Evolutionary conservation across 2,329 filamentous ascomycete species (phyloP).

Genomic region (Tolypocladium amazonense): DNA sequence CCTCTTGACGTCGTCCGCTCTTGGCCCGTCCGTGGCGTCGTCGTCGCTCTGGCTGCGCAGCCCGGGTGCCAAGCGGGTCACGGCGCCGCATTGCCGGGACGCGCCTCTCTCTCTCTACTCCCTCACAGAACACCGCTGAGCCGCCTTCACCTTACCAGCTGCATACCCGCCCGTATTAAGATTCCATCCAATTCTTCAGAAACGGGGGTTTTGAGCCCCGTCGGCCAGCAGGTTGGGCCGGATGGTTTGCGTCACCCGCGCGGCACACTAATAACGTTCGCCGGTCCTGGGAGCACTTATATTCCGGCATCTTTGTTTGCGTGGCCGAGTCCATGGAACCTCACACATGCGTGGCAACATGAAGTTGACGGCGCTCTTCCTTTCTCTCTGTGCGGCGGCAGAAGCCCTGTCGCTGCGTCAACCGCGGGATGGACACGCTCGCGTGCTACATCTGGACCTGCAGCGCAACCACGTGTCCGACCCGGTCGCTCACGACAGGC

Average conservation of each 20-base stretch:
- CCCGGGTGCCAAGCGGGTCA: not conserved
- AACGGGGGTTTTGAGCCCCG: not conserved
- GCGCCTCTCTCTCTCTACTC: not conserved
- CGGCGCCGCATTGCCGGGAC: not conserved
- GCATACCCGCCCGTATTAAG: not conserved
- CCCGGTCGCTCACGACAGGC: constrained; percentile 32
- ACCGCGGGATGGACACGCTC: constrained; percentile 22
- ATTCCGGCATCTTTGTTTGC: not conserved
- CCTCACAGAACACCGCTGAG: not conserved
- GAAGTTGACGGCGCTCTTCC: constrained; percentile 21
- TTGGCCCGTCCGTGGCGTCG: not conserved
- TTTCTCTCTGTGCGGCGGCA: constrained; percentile 1
- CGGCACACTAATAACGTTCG: not conserved
- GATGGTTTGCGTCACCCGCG: not conserved
- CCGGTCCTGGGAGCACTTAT: not conserved
- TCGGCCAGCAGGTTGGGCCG: not conserved
- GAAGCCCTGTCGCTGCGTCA: constrained; percentile 16
- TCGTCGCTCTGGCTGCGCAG: not conserved
- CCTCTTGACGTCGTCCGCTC: not conserved
- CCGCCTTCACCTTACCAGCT: not conserved
- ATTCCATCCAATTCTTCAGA: not conserved
- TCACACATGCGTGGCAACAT: constrained; percentile 15
- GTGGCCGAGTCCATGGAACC: not conserved
- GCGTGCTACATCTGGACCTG: constrained; percentile 35
- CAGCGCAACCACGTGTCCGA: constrained; percentile 25